Evolutionary conservation across 2,329 filamentous ascomycete genomes (phyloP), one percentile per base, ranked within the genome.

Genomic region (Chalara sp.): DNA sequence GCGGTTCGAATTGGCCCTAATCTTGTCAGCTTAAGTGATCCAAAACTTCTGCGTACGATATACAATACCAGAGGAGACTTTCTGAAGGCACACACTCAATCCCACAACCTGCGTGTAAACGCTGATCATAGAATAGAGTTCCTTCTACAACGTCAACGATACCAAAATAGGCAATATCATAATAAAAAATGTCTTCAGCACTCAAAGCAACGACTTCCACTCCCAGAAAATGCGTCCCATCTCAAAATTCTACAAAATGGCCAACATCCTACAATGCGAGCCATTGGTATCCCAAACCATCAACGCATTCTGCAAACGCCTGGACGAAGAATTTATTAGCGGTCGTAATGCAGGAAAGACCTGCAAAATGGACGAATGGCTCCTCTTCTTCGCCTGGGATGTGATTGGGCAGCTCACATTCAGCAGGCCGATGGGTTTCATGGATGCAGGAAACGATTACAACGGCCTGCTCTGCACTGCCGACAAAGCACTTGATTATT

Each of bases 361-460:
- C 1, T 70, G 66, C 48, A 60, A 71, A 13, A 59, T 75, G 7
- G 70, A 67, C 5, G 58, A 70, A 37, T 76, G 72, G 71, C 56
- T 73, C 8, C 35, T 60, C 7, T 74, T 53, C 40, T 70, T 66
- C 52, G 61, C 68, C 6, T 71, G 67, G 57, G 69, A 72, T 53
- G 65, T 70, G 2, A 65, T 72, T 53, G 65, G 65, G 11, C 61
- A 68, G 44, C 46, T 72, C n/a, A 68, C 65, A n/a, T 72, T 70
- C 44, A 64, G 66, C 12, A 63, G 59, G 6, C 63, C 65, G 42
- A 70, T 71, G 55, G 68, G 70, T 5, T 71, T 70, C 54, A 54
- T 72, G 30, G 57, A 68, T 35, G 53, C 61, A 6, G 57, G 62
- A 4, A 49, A 53, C 5, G 70, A 73, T 51, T 49, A 67, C 48